Evolutionary conservation across 148 eudicot genomes (phyloP).

Genomic region (Arbutus unedo): DNA sequence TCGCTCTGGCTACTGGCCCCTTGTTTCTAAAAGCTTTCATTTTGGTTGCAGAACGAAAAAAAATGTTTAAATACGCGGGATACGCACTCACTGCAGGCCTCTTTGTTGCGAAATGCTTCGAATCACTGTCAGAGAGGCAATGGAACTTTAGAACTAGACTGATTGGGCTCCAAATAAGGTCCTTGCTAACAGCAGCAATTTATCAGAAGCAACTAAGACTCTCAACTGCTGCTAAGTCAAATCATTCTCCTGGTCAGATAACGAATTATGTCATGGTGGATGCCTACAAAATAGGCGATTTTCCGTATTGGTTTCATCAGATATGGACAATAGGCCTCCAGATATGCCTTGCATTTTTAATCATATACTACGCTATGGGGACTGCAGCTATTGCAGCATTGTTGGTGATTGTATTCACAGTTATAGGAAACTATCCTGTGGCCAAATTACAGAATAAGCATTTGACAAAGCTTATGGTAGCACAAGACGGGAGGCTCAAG

Average conservation of each 20-base stretch:
- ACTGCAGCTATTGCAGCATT: conserved; percentile 39
- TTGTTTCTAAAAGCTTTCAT: conserved; percentile 52
- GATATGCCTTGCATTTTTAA: conserved; percentile 36
- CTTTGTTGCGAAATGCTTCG: conserved; percentile 39
- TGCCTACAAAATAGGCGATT: conserved; percentile 57
- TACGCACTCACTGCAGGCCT: conserved; percentile 32
- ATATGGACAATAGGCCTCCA: conserved; percentile 56
- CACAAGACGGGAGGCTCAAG: conserved; percentile 45
- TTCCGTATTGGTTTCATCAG: conserved; percentile 54
- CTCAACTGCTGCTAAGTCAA: conserved; percentile 34
- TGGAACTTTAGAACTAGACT: conserved; percentile 48
- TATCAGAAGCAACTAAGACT: conserved; percentile 54
- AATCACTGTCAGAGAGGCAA: conserved; percentile 56
- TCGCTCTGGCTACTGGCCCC: conserved; percentile 51
- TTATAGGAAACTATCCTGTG: conserved; percentile 46
- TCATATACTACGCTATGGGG: conserved; percentile 38
- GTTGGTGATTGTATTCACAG: conserved; percentile 27
- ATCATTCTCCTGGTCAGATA: conserved; percentile 51
- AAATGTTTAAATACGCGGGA: conserved; percentile 36
- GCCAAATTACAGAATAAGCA: conserved; percentile 45
- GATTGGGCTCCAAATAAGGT: conserved; percentile 52
- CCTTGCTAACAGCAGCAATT: conserved; percentile 47
- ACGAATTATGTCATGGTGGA: conserved; percentile 54
- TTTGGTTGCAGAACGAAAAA: conserved; percentile 25
- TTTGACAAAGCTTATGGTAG: conserved; percentile 49